Percentiles rank a stretch among this genome's conserved stretches.
Evolutionary conservation across 371 early-diverging fungal species (phyloP).

Genomic region (Polyrhizophydium stewartii): DNA sequence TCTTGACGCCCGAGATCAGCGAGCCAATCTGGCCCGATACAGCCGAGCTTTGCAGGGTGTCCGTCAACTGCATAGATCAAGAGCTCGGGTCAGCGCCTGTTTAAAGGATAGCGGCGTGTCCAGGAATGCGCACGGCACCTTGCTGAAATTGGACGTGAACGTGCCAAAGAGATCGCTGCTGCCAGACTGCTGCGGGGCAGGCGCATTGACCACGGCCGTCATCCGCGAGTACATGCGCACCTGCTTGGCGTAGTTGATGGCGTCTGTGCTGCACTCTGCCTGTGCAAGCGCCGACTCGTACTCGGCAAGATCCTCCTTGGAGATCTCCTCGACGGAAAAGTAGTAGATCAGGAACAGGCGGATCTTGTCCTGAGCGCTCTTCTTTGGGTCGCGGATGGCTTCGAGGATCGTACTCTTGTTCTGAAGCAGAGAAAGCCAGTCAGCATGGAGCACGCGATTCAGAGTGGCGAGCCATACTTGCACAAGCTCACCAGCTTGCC

Average conservation of each 20-base stretch:
- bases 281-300: slow-evolving; percentile 74
- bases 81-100: background rate
- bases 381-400: slow-evolving; percentile 72
- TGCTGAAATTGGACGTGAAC: slow-evolving; percentile 82
- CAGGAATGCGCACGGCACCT: slow-evolving; percentile 40
- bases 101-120: background rate
- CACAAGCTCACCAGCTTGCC: slow-evolving; percentile 30
- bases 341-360: slow-evolving; percentile 85
- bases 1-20: slow-evolving; percentile 90
- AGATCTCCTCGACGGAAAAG: slow-evolving; percentile 64
- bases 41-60: slow-evolving; percentile 74
- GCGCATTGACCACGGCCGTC: slow-evolving; percentile 29
- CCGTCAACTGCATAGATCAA: slow-evolving; percentile 54
- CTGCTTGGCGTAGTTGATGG: slow-evolving; percentile 74
- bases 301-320: slow-evolving; percentile 74
- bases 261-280: slow-evolving; percentile 69
- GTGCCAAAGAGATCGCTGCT: slow-evolving; percentile 59
- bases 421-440: slow-evolving; percentile 19
- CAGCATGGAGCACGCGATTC: background rate
- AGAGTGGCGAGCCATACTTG: background rate
- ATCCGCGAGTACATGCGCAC: slow-evolving; percentile 60
- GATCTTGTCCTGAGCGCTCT: slow-evolving; percentile 82
- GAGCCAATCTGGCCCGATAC: slow-evolving; percentile 74
- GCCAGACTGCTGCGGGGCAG: slow-evolving; percentile 8
- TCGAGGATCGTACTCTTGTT: slow-evolving; percentile 79